These are phyloP conservation scores for Termitomyces sp. DNA, from an alignment of 768 basidiomycete genomes.

Conservation along the genomic window DNA sequence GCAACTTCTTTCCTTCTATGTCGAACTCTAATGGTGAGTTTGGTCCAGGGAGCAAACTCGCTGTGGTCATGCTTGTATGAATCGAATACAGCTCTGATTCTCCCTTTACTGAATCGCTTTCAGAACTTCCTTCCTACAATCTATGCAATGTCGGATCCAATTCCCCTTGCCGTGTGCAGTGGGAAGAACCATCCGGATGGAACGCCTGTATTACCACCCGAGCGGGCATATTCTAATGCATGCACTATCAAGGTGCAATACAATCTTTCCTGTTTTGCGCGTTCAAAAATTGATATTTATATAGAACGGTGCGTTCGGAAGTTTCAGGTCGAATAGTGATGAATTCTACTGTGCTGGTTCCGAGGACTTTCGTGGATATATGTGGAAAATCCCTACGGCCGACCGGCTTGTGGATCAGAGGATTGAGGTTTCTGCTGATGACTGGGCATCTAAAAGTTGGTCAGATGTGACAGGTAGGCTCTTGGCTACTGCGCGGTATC, in stretches of 20 bases:
- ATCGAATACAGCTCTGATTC: neutral
- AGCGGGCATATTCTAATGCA: conserved; percentile 59
- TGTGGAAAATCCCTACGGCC: conserved; percentile 68
- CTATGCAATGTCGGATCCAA: conserved; percentile 58
- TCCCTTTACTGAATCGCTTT: neutral
- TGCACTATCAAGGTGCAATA: conserved; percentile 77
- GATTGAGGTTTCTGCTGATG: conserved; percentile 33
- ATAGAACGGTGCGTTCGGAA: conserved; percentile 75
- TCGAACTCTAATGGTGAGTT: neutral
- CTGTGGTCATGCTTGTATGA: conserved; percentile 62
- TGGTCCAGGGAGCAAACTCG: conserved; percentile 50
- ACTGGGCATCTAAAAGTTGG: conserved; percentile 36
- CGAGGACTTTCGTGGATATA: conserved; percentile 75
- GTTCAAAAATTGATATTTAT: neutral
- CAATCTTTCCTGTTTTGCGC: neutral
- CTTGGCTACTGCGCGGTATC: neutral
- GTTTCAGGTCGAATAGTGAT: conserved; percentile 45
- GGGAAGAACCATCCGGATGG: conserved; percentile 54
- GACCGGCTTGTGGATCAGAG: conserved; percentile 38
- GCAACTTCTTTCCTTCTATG: neutral
- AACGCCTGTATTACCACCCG: conserved; percentile 33
- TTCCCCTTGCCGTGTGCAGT: conserved; percentile 66
- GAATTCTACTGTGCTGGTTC: conserved; percentile 70
- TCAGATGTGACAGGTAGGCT: conserved; percentile 32
- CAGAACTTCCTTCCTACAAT: conserved; percentile 70